Conservation (phyloP, 108 stramenopile genomes). For the Cyclostephanos tholiformis region DNA sequence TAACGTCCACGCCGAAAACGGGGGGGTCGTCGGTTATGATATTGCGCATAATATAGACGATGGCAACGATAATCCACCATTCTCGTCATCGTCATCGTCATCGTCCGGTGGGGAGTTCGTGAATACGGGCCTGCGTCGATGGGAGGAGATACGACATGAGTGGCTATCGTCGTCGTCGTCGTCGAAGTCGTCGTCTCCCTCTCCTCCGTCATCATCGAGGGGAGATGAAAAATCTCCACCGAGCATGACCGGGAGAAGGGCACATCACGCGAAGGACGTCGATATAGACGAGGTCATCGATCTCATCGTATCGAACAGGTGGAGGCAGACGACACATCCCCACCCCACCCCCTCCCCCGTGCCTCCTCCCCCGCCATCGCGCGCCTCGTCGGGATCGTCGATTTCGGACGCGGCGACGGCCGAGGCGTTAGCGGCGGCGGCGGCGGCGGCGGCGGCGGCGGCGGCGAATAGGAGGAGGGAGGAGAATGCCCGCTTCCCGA, state of each 20-base stretch:
- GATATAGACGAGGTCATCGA: slow-evolving; percentile 86
- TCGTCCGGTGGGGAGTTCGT: slow-evolving; percentile 20
- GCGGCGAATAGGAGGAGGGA: slow-evolving; percentile 14
- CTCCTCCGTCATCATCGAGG: slow-evolving; percentile 2
- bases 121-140: slow-evolving; percentile 53
- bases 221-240: not conserved
- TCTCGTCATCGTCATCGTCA: not conserved
- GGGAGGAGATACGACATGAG: slow-evolving; percentile 55
- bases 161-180: slow-evolving; percentile 44
- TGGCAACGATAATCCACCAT: not conserved
- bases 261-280: slow-evolving; percentile 47
- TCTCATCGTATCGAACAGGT: slow-evolving; percentile 67
- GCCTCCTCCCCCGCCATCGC: not conserved
- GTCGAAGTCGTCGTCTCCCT: slow-evolving; percentile 1
- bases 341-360: slow-evolving; percentile 4
- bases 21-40: not conserved
- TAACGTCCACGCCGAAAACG: slow-evolving; percentile 5
- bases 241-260: too few species aligned
- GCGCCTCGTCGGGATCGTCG: not conserved
- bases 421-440: slow-evolving; percentile 22
- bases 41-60: too few species aligned
- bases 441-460: slow-evolving; percentile 17
- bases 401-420: slow-evolving; percentile 8
- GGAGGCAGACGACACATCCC: slow-evolving; percentile 53
- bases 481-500: slow-evolving; percentile 60